Evolutionary conservation across 306 rosid species (phyloP).

Genomic region (Begonia loranthoides): DNA sequence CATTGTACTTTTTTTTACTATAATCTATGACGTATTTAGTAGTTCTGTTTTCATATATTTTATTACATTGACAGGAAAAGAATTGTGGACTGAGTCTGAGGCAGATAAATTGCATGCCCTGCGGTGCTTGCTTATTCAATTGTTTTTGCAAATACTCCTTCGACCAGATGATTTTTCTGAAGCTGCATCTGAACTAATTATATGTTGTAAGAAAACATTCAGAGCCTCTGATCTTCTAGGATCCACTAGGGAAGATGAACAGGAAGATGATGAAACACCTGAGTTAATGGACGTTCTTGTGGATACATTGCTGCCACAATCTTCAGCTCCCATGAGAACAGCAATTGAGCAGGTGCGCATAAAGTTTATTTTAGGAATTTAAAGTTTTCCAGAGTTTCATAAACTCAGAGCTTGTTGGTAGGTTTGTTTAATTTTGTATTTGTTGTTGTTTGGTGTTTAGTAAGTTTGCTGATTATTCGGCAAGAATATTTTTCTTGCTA

Average conservation of each 20-base stretch:
- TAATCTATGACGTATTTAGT: too few relatives aligned
- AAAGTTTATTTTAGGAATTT: conserved; percentile 1
- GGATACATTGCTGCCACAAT: conserved; percentile 85
- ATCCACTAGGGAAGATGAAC: conserved; percentile 46
- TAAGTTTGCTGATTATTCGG: too few relatives aligned
- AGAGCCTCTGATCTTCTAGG: conserved; percentile 44
- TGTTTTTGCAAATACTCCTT: conserved; percentile 81
- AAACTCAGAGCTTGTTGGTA: too few relatives aligned
- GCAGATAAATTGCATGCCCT: conserved; percentile 58
- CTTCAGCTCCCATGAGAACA: conserved; percentile 75
- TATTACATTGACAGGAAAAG: conserved; percentile 44
- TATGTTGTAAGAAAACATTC: conserved; percentile 71
- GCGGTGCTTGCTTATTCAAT: conserved; percentile 78
- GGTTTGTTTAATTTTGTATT: too few relatives aligned
- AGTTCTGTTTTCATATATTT: too few relatives aligned
- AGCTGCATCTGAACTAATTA: conserved; percentile 74
- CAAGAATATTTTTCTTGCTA: too few relatives aligned
- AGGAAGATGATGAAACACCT: conserved; percentile 47
- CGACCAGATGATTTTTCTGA: conserved; percentile 66
- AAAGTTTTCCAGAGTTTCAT: too few relatives aligned
- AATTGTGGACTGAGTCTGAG: conserved; percentile 30
- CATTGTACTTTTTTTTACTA: too few relatives aligned
- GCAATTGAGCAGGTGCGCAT: conserved; percentile 80
- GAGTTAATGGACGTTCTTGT: conserved; percentile 82
- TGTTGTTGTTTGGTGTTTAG: too few relatives aligned